Percentiles rank a stretch among this genome's conserved stretches.
Conservation (phyloP, 352 stramenopile species). For the Phytophthora gonapodyides region DNA sequence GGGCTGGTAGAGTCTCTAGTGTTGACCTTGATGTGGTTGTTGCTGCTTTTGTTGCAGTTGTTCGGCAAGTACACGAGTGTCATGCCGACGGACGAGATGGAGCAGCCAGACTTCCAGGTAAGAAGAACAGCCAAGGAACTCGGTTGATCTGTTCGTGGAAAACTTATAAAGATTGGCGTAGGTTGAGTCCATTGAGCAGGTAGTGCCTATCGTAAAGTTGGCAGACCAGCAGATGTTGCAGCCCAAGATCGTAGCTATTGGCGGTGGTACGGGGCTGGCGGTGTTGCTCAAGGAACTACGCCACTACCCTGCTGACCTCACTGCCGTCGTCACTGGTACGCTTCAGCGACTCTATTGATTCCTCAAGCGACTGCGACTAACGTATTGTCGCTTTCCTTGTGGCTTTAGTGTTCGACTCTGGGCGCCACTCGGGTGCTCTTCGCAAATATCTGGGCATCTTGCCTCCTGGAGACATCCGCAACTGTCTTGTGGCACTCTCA, state of each 20-base stretch:
- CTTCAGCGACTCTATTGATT: not conserved
- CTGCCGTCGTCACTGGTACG: constrained; percentile 79
- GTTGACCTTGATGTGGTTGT: constrained; percentile 9
- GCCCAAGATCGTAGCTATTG: constrained; percentile 85
- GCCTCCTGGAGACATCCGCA: constrained; percentile 83
- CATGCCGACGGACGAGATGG: constrained; percentile 85
- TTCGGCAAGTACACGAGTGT: constrained; percentile 85
- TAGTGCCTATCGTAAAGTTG: constrained; percentile 74
- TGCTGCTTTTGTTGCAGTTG: constrained; percentile 44
- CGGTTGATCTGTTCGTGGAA: no score
- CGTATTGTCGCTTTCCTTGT: not conserved
- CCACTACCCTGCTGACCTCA: constrained; percentile 84
- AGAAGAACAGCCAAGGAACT: not conserved
- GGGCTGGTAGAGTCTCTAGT: not conserved
- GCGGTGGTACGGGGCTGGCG: constrained; percentile 77
- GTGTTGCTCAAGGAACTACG: constrained; percentile 86
- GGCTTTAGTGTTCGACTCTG: constrained; percentile 82
- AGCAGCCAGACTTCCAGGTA: constrained; percentile 83
- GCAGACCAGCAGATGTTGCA: constrained; percentile 79
- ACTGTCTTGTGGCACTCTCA: constrained; percentile 83
- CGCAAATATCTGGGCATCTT: constrained; percentile 86
- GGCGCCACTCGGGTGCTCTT: constrained; percentile 76
- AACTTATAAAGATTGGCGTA: constrained; percentile 14
- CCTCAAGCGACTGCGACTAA: not conserved
- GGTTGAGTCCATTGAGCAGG: constrained; percentile 81